Evolutionary conservation across 2,329 filamentous ascomycete species (phyloP).

Genomic region (Aspergillus caelatus): DNA sequence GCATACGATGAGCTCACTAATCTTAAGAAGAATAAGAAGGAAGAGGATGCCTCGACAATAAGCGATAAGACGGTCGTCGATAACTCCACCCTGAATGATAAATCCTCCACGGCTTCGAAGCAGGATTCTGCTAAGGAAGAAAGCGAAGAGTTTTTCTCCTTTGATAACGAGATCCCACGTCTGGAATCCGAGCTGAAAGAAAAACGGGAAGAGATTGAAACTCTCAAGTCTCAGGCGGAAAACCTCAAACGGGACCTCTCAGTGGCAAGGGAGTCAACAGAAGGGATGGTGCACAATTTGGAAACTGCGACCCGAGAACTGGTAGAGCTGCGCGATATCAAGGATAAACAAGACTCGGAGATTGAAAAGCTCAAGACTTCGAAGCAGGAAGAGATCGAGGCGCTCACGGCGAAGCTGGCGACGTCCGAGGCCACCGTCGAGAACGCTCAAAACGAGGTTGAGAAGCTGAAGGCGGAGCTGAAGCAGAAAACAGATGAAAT

Average conservation of each 20-base stretch:
- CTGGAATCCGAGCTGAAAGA: slow-evolving; percentile 74
- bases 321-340: slow-evolving; percentile 56
- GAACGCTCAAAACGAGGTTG: slow-evolving; percentile 31
- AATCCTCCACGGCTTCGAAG: neutral
- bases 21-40: slow-evolving; percentile 48
- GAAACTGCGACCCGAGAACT: slow-evolving; percentile 70
- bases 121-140: slow-evolving; percentile 32
- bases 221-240: slow-evolving; percentile 69
- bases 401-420: slow-evolving; percentile 41
- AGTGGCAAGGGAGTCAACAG: slow-evolving; percentile 69
- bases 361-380: slow-evolving; percentile 48
- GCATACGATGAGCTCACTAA: slow-evolving; percentile 66
- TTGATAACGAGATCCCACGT: slow-evolving; percentile 81
- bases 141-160: slow-evolving; percentile 84
- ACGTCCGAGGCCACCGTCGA: slow-evolving; percentile 35
- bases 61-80: slow-evolving; percentile 16
- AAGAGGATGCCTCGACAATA: slow-evolving; percentile 29
- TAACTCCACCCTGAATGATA: slow-evolving; percentile 16
- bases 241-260: slow-evolving; percentile 71
- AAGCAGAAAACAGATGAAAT: slow-evolving; percentile 46
- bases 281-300: slow-evolving; percentile 66
- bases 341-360: slow-evolving; percentile 52
- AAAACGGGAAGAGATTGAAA: slow-evolving; percentile 70
- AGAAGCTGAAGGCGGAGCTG: slow-evolving; percentile 41
- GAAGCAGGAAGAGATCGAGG: slow-evolving; percentile 46